A percentile compares a stretch with the other conserved stretches of the same genome.
phyloP scores from a whole-genome alignment of 1,284 basidiomycete species.

The Apiotrichum domesticum region DNA sequence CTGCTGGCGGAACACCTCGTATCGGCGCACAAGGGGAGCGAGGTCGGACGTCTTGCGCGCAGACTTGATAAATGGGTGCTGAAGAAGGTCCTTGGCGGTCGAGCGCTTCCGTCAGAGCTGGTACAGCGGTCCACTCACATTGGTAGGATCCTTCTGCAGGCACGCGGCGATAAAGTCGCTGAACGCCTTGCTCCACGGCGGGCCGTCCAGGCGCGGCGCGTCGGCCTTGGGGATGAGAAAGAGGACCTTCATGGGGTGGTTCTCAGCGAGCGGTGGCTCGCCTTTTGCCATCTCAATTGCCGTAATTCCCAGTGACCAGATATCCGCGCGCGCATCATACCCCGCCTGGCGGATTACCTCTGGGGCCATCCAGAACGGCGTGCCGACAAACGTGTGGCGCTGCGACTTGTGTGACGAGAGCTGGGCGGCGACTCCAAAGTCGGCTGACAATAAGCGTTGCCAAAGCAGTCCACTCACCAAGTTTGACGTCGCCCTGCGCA shows the following conservation, averaged over 20 bases:
- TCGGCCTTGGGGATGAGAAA: constrained; percentile 85
- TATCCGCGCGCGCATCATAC: constrained; percentile 93
- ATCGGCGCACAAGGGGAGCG: constrained; percentile 75
- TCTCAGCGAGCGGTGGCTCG: constrained; percentile 80
- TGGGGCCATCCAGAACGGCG: constrained; percentile 98
- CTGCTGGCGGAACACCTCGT: constrained; percentile 54
- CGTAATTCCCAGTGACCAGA: constrained; percentile 94
- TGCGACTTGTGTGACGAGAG: constrained; percentile 83
- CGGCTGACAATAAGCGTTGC: constrained; percentile 51
- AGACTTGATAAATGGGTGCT: constrained; percentile 82
- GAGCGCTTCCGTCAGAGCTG: constrained; percentile 59
- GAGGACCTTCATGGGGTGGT: constrained; percentile 84
- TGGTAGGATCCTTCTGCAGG: constrained; percentile 81
- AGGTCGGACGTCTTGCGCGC: constrained; percentile 76
- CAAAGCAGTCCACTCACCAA: constrained; percentile 51
- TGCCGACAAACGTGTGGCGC: constrained; percentile 89
- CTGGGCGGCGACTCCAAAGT: constrained; percentile 94
- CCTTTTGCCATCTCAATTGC: constrained; percentile 93
- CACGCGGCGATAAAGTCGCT: constrained; percentile 89
- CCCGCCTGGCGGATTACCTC: constrained; percentile 97
- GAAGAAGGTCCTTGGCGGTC: constrained; percentile 80
- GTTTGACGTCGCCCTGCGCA: constrained; percentile 84
- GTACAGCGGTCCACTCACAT: constrained; percentile 50
- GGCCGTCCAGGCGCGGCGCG: constrained; percentile 64
- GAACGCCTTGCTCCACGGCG: constrained; percentile 67